Conservation (phyloP, 176 grass and related monocot species). For the Puccinellia tenuiflora region DNA sequence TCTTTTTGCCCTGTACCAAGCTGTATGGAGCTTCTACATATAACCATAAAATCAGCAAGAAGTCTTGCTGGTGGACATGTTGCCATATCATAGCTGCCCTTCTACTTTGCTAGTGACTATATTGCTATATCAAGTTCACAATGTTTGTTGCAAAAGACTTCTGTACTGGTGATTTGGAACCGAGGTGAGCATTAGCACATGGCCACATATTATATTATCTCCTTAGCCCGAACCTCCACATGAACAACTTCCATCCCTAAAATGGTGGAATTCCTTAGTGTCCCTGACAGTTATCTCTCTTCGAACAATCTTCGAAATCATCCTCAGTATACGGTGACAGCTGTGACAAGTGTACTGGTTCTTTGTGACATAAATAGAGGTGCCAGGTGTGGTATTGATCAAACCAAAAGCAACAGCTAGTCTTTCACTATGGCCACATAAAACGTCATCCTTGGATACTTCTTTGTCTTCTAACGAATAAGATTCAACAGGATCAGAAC, state of each 20-base stretch:
- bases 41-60: slow-evolving; percentile 15
- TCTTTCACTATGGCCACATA: slow-evolving; percentile 93
- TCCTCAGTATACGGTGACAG: slow-evolving; percentile 66
- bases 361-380: slow-evolving; percentile 74
- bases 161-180: not conserved
- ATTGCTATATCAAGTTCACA: not conserved
- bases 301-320: slow-evolving; percentile 62
- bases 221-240: slow-evolving; percentile 56
- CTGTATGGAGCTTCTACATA: not conserved
- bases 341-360: slow-evolving; percentile 81
- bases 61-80: not conserved
- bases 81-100: not conserved
- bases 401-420: slow-evolving; percentile 83
- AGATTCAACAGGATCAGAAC: slow-evolving; percentile 40
- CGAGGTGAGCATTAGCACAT: slow-evolving; percentile 7
- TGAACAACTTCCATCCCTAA: slow-evolving; percentile 78
- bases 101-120: not conserved
- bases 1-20: slow-evolving; percentile 10
- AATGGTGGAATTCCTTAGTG: slow-evolving; percentile 72
- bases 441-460: slow-evolving; percentile 65
- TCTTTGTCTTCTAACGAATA: slow-evolving; percentile 39
- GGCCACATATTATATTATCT: not conserved
- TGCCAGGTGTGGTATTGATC: slow-evolving; percentile 83
- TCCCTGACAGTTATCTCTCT: slow-evolving; percentile 86
- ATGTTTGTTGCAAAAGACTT: slow-evolving; percentile 3